Conservation (phyloP, 1,284 basidiomycete species). For the Heterobasidion annosum region DNA sequence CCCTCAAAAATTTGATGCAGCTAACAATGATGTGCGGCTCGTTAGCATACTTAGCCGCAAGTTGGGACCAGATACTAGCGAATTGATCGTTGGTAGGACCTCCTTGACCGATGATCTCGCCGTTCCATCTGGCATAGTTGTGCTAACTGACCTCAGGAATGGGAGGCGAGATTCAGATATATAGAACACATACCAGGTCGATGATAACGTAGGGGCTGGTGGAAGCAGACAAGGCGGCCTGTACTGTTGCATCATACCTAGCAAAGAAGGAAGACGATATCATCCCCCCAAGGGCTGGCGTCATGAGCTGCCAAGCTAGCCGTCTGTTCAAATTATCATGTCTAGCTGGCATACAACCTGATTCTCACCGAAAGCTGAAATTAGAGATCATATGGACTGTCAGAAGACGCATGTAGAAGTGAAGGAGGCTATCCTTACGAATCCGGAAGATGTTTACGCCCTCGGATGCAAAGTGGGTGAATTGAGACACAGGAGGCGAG, state of each 20-base stretch:
- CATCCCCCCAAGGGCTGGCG: constrained; percentile 34
- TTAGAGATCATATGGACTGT: background rate
- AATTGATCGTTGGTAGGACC: constrained; percentile 49
- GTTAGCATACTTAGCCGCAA: constrained; percentile 43
- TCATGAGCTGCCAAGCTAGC: constrained; percentile 44
- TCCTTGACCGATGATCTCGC: constrained; percentile 48
- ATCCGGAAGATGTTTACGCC: constrained; percentile 40
- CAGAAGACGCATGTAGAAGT: background rate
- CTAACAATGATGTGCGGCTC: constrained; percentile 46
- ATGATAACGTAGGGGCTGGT: constrained; percentile 38
- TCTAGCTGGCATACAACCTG: no score
- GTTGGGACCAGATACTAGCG: constrained; percentile 40
- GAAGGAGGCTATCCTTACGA: constrained; percentile 17
- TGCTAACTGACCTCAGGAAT: constrained; percentile 16
- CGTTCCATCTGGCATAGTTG: constrained; percentile 48
- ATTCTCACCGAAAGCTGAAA: constrained; percentile 20
- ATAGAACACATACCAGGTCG: constrained; percentile 26
- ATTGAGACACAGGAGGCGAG: constrained; percentile 29
- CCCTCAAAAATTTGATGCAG: constrained; percentile 14
- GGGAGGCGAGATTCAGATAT: background rate
- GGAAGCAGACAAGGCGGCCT: constrained; percentile 34
- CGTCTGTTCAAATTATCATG: no score
- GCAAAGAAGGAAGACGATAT: constrained; percentile 36
- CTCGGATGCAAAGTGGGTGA: constrained; percentile 32
- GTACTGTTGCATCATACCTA: constrained; percentile 37